Evolutionary conservation across 768 basidiomycete genomes (phyloP), one percentile per base, ranked within the genome.

Genomic region (Naganishia kalamii): DNA sequence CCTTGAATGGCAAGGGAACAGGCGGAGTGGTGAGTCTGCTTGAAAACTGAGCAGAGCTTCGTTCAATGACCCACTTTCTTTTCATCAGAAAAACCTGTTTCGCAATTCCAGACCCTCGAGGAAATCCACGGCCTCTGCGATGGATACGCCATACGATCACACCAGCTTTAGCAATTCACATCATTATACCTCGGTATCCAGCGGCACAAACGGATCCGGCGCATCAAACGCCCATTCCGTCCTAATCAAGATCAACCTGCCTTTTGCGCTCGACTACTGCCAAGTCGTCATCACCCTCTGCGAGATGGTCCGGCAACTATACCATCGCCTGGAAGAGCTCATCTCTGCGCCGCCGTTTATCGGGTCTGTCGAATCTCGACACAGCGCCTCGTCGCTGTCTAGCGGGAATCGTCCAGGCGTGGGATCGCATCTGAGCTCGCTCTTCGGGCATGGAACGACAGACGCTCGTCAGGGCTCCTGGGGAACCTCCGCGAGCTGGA

Each of bases 231-330:
- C 33, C 27, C 29, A 35, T 17, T 15, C 65, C 73, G n/a, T 33
- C 1, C 29, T 54, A 13, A 7, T 54, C 4, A 40, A 13, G 21
- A 23, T 35, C 19, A 35, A 57, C 54, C 37, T 57, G 74, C 77
- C 77, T 0, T 78, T 76, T 65, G 43, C 65, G 30, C 69, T 70
- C 27, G 72, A 74, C 61, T 74, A 71, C 47, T 74, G 70, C 62
- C 69, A 71, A 65, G 64, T 57, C 3, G 60, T 70, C 50, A 66
- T 71, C 25, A 62, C 69, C 3, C 60, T 69, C 21, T 74, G 72
- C 57, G 47, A 59, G 15, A 71, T 75, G 66, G 71, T 78, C 60
- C 74, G 73, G 11, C 74, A 74, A 29, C 44, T 76, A 1, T 78
- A 78, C 69, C 73, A 70, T 33, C 74, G 73, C 46, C 54, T 75